Percentiles rank a stretch among this genome's conserved stretches.
Conservation (phyloP, 495 filamentous ascomycete genomes). For the Podospora bellae-mahoneyi region DNA sequence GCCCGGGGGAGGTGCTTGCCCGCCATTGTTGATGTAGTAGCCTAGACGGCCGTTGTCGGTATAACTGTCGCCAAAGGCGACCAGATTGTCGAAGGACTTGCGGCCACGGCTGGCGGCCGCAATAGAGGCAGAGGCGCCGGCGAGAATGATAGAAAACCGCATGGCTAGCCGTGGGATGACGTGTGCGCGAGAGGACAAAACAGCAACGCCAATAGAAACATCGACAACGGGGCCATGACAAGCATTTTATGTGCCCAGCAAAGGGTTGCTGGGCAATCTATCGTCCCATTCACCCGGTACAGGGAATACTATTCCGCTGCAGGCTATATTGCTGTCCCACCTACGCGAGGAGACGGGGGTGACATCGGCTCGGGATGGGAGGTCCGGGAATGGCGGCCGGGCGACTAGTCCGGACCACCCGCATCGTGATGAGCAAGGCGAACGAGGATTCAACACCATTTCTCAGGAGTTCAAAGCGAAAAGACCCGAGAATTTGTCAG, state of each 20-base stretch:
- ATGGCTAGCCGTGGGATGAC: constrained; percentile 17
- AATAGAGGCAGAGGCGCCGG: constrained; percentile 26
- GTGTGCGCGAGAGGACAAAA: constrained; percentile 5
- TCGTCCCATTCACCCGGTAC: constrained; percentile 29
- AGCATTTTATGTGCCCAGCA: constrained; percentile 18
- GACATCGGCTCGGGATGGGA: background rate
- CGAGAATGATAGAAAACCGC: constrained; percentile 27
- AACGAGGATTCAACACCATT: background rate
- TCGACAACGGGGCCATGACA: background rate
- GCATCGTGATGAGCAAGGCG: background rate
- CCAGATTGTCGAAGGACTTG: constrained; percentile 31
- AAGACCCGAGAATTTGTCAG: background rate
- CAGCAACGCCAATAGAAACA: background rate
- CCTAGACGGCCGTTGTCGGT: constrained; percentile 64
- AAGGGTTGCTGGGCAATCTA: constrained; percentile 21
- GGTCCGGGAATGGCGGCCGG: background rate
- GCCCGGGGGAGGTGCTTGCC: constrained; percentile 59
- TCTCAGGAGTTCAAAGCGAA: background rate
- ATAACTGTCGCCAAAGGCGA: constrained; percentile 69
- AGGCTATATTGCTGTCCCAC: constrained; percentile 25
- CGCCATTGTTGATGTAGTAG: constrained; percentile 58
- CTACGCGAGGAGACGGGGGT: background rate
- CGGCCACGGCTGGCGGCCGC: constrained; percentile 16
- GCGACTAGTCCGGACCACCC: background rate
- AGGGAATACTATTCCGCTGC: constrained; percentile 14